phyloP scores from a whole-genome alignment of 331 rosid species.

The Quercus phellos region DNA sequence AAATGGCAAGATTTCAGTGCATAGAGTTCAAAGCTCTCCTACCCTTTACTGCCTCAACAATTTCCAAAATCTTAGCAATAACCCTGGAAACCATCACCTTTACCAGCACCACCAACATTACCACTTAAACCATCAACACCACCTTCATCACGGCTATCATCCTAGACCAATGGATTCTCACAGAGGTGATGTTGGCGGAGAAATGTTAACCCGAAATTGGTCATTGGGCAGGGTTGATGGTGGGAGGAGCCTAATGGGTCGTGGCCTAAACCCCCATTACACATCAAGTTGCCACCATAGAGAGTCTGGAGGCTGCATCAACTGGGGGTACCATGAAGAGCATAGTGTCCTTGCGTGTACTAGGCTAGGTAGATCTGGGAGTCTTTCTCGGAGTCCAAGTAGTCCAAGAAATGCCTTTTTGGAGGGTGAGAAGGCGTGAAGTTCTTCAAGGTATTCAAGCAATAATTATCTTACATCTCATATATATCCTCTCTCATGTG shows the following conservation, averaged over 20 bases:
- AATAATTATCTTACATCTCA: too few species aligned
- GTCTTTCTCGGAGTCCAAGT: conserved; percentile 36
- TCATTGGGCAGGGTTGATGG: conserved; percentile 14
- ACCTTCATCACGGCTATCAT: background rate
- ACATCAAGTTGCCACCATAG: conserved; percentile 14
- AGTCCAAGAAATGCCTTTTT: conserved; percentile 26
- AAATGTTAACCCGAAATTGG: conserved; percentile 11
- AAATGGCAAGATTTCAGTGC: conserved; percentile 22
- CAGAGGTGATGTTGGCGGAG: background rate
- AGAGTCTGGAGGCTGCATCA: background rate
- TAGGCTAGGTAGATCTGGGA: conserved; percentile 18
- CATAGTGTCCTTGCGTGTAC: background rate
- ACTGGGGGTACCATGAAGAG: conserved; percentile 25
- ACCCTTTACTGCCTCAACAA: conserved; percentile 33
- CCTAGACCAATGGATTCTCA: conserved; percentile 21
- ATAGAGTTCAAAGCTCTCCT: conserved; percentile 71
- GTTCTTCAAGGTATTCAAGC: background rate
- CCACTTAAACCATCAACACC: conserved; percentile 3
- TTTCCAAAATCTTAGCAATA: conserved; percentile 9
- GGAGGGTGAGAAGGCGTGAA: background rate
- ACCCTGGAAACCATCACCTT: background rate
- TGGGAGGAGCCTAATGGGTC: background rate
- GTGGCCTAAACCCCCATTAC: conserved; percentile 5
- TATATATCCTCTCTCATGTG: too few species aligned
- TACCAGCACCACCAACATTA: background rate